Base-by-base conservation (phyloP, 306 rosid genomes). In the Pterocarpus santalinus region DNA sequence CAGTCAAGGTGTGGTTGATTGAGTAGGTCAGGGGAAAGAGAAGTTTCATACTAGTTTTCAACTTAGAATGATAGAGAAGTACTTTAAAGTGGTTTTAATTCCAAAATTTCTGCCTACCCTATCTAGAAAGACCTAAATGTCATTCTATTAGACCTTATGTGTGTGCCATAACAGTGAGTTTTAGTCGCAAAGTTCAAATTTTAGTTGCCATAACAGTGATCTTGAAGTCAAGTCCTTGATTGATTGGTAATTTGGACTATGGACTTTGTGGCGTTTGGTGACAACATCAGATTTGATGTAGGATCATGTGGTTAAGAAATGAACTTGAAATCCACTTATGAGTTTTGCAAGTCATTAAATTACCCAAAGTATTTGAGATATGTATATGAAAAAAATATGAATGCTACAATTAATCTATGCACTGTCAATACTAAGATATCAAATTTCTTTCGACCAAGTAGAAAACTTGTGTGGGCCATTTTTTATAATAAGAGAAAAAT, bases 301-400 rank as follows among this genome's bases (percentile, higher is more conserved):
- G 69, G 72, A 43, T 76, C 11, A 16, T 62, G 36, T 62, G 22
- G 63, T 35, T 65, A 64, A 17, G 12, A 46, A 35, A n/a, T 76
- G 72, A 15, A 65, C 11, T 16, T 77, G 28, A 22, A 22, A 22
- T 22, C 28, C 28, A 22, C 28, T 22, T 51, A 35, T 34, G 52
- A 22, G 56, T 41, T 39, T 12, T 44, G 34, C 28, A 11, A 13
- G 38, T 52, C 43, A 65, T 65, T 17, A 62, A 22, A 34, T 16
- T 13, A 53, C 11, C 53, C 36, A 36, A 12, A 12, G 11, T 72
- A 4, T 12, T 22, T 36, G 32, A 28, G 64, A 30, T 34, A 61
- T 58, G 22, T 28, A 55, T 12, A 4, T 53, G n/a, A 66, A 12
- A 44, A 5, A 34, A 33, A 44, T 57, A 62, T 68, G 82, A 63